Conservation (phyloP, 2,329 filamentous ascomycete species). For the Tolypocladium capitatum region DNA sequence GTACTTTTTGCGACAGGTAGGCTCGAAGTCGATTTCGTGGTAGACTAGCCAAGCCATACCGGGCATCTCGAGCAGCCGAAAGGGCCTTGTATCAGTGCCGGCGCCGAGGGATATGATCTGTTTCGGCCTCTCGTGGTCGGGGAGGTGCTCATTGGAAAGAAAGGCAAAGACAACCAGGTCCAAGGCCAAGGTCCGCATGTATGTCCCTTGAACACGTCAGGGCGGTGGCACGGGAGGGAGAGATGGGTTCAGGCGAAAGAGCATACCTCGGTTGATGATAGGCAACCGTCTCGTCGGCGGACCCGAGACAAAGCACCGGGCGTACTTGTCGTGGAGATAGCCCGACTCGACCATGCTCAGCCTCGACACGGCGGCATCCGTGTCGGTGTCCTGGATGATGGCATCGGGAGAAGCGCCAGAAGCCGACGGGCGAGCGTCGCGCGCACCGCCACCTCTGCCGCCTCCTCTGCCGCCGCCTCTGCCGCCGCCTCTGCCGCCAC, state of each 20-base stretch:
- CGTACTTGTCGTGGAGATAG: constrained; percentile 75
- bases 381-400: constrained; percentile 78
- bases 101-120: constrained; percentile 91
- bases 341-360: constrained; percentile 77
- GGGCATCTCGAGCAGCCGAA: constrained; percentile 51
- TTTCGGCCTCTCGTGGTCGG: constrained; percentile 22
- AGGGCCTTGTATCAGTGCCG: constrained; percentile 82
- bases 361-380: constrained; percentile 78
- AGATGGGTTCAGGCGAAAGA: background rate
- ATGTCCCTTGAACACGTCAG: constrained; percentile 54
- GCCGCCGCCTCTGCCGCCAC: constrained; percentile 22
- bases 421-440: constrained; percentile 19
- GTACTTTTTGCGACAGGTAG: constrained; percentile 58
- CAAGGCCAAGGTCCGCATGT: constrained; percentile 73
- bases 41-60: constrained; percentile 45
- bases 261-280: constrained; percentile 81
- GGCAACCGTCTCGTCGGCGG: constrained; percentile 56
- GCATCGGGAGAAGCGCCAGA: constrained; percentile 45
- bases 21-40: constrained; percentile 83
- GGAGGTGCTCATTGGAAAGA: constrained; percentile 29
- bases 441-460: constrained; percentile 26
- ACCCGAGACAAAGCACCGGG: constrained; percentile 51
- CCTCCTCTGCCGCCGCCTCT: constrained; percentile 23
- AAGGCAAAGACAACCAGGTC: constrained; percentile 66
- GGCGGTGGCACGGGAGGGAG: background rate